A percentile compares a stretch with the other conserved stretches of the same genome.
These are phyloP conservation scores for Colletotrichum euphorbiae DNA, from an alignment of 2,329 filamentous ascomycete species.

Conservation along the genomic window DNA sequence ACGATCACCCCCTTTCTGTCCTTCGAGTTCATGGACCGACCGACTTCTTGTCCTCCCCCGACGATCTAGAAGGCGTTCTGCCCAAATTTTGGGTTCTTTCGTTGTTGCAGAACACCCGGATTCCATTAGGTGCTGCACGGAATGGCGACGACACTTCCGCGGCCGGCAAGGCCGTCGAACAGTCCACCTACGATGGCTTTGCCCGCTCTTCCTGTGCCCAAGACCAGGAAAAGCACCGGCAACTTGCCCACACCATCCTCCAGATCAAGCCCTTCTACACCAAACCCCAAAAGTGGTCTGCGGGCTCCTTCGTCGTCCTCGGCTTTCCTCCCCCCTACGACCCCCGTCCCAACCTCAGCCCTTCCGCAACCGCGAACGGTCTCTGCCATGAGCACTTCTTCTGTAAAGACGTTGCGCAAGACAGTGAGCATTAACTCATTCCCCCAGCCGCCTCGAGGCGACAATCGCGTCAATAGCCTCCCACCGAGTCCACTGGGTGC, in stretches of 20 bases:
- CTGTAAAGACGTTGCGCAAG: constrained; percentile 81
- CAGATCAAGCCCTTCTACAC: constrained; percentile 58
- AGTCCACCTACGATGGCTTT: constrained; percentile 79
- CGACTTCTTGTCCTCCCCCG: constrained; percentile 38
- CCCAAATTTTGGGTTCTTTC: constrained; percentile 12
- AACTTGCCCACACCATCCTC: constrained; percentile 57
- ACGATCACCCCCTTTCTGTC: constrained; percentile 16
- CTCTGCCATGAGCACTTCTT: constrained; percentile 63
- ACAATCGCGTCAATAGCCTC: constrained; percentile 68
- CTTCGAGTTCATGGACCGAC: constrained; percentile 47
- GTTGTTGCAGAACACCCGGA: constrained; percentile 12
- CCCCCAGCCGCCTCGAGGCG: constrained; percentile 84
- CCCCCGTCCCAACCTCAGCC: constrained; percentile 64
- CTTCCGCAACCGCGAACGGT: constrained; percentile 68
- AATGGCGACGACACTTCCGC: constrained; percentile 73
- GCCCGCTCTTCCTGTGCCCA: constrained; percentile 78
- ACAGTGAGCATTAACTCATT: constrained; percentile 95
- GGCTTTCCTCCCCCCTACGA: constrained; percentile 63
- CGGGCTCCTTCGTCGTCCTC: constrained; percentile 66
- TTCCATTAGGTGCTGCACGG: constrained; percentile 42
- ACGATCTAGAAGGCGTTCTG: constrained; percentile 30
- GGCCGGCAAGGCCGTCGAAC: constrained; percentile 73
- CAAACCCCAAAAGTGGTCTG: constrained; percentile 67
- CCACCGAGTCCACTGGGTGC: constrained; percentile 71
- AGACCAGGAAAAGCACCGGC: constrained; percentile 76